A percentile compares a stretch with the other conserved stretches of the same genome.
phyloP scores from a whole-genome alignment of 2,329 filamentous ascomycete species.

The Xylariaceae sp. region DNA sequence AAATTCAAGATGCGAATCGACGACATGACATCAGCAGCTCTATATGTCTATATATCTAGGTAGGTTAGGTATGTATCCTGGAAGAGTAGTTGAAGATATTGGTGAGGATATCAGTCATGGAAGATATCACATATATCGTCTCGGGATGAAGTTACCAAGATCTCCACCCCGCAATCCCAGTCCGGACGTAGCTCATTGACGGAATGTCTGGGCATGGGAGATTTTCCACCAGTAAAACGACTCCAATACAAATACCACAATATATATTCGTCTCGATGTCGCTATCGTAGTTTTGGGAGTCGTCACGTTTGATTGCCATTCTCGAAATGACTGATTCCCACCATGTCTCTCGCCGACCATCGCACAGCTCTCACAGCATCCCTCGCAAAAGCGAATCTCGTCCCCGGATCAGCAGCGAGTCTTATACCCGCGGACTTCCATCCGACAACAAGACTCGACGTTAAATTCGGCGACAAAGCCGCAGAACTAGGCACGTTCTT shows the following conservation, averaged over 20 bases:
- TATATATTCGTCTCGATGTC: background rate
- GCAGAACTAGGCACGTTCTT: constrained; percentile 38
- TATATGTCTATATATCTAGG: background rate
- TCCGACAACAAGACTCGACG: constrained; percentile 36
- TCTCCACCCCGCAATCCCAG: background rate
- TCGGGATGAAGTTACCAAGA: background rate
- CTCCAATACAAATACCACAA: background rate
- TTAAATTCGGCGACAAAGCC: constrained; percentile 34
- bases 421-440: constrained; percentile 41
- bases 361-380: constrained; percentile 27
- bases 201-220: background rate
- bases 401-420: constrained; percentile 36
- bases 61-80: background rate
- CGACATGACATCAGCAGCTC: background rate
- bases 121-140: too few relatives aligned
- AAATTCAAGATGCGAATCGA: background rate
- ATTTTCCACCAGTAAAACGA: background rate
- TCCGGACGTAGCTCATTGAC: background rate
- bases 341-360: constrained; percentile 25
- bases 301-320: background rate
- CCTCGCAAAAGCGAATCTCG: constrained; percentile 36
- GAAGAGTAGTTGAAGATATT: background rate
- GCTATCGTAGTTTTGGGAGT: background rate
- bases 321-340: background rate
- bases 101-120: too few relatives aligned